Evolutionary conservation across 345 rosid species (phyloP).

Genomic region (Acer negundo): DNA sequence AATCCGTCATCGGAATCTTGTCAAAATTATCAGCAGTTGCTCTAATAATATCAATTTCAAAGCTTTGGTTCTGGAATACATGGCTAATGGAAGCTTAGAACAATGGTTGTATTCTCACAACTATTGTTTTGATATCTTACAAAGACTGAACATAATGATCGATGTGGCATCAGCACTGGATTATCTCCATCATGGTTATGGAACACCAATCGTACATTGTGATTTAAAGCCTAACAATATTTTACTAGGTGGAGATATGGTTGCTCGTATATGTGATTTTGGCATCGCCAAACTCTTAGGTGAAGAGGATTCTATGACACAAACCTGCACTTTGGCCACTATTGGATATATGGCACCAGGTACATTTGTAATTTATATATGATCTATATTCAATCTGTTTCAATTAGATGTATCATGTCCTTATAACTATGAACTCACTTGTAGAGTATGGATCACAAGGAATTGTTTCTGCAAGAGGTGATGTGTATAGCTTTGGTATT

Average conservation of each 20-base stretch:
- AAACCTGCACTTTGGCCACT: slow-evolving; percentile 4
- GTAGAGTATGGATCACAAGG: slow-evolving; percentile 25
- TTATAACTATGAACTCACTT: not conserved
- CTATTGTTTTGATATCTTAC: not conserved
- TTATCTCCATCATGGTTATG: not conserved
- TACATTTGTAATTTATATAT: not conserved
- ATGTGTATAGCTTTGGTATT: slow-evolving; percentile 24
- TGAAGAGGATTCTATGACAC: not conserved
- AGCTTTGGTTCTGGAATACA: no score
- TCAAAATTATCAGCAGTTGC: slow-evolving; percentile 2
- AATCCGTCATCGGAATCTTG: slow-evolving; percentile 7
- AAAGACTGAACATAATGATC: slow-evolving; percentile 16
- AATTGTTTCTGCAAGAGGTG: slow-evolving; percentile 10
- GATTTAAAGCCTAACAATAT: no score
- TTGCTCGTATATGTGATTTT: not conserved
- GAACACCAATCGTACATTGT: no score
- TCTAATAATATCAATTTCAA: not conserved
- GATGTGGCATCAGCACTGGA: slow-evolving; percentile 23
- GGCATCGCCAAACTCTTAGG: not conserved
- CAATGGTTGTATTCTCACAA: not conserved
- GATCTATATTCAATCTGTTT: not conserved
- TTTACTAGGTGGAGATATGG: not conserved
- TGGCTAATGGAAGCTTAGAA: no score
- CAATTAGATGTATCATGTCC: no score
- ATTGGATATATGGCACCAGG: slow-evolving; percentile 17